Percentiles rank a stretch among this genome's conserved stretches.
These are phyloP conservation scores for Solanum hybrid DNA, from an alignment of 305 asterid genomes.

Conservation along the genomic window DNA sequence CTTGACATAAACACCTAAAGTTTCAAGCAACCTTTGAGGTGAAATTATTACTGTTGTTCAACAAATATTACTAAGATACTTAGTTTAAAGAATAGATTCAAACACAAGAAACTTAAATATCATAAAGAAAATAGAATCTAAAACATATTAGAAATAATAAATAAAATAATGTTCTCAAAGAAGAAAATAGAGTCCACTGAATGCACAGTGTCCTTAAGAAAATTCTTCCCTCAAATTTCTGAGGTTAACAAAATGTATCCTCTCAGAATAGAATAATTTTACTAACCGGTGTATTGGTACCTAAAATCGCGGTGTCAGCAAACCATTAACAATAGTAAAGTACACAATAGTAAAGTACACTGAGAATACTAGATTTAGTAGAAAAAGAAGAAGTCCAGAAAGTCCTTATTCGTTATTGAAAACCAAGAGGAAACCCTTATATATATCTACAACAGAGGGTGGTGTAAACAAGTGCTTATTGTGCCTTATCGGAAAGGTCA, in stretches of 20 bases:
- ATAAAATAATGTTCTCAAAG: background rate
- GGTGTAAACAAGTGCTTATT: background rate
- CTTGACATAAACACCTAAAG: background rate
- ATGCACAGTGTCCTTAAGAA: background rate
- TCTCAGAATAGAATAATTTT: no score
- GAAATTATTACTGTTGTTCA: no score
- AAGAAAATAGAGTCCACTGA: background rate
- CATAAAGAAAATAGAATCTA: no score
- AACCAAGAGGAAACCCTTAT: background rate
- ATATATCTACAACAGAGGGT: background rate
- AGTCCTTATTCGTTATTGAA: background rate
- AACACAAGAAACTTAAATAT: no score
- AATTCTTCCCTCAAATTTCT: background rate
- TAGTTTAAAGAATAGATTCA: no score
- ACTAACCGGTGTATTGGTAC: background rate
- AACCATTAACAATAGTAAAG: background rate
- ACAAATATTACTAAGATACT: no score
- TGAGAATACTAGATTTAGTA: background rate
- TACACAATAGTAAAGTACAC: background rate
- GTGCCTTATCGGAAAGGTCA: background rate
- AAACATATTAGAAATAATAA: no score
- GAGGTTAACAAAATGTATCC: background rate
- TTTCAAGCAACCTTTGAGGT: no score
- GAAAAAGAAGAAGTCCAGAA: no score
- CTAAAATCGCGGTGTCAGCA: background rate